Evolutionary conservation across 1,284 basidiomycete genomes (phyloP).

Genomic region (Sporisorium scitamineum): DNA sequence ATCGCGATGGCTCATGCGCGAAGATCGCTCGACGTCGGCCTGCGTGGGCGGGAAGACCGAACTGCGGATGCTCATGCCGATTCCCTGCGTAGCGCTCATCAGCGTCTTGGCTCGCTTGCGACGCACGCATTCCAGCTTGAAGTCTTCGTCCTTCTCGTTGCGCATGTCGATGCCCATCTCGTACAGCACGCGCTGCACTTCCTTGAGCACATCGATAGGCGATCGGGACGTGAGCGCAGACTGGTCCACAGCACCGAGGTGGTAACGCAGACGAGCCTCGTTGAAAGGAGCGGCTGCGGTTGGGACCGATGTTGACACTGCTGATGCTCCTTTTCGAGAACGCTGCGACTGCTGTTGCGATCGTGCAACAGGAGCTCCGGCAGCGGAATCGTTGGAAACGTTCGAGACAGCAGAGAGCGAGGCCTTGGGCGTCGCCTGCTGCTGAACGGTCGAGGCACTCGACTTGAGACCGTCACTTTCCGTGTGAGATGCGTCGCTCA

Average conservation of each 20-base stretch:
- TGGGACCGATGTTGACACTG: background rate
- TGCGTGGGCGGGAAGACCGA: conserved; percentile 64
- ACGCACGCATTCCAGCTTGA: conserved; percentile 66
- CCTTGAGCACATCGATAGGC: conserved; percentile 87
- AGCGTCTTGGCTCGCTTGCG: conserved; percentile 62
- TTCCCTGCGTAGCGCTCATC: conserved; percentile 57
- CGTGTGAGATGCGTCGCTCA: conserved; percentile 31
- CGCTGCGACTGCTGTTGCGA: conserved; percentile 24
- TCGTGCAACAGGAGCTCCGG: conserved; percentile 17
- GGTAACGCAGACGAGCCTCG: conserved; percentile 79
- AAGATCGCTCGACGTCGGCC: conserved; percentile 59
- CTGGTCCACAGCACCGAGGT: conserved; percentile 93
- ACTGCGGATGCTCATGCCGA: conserved; percentile 61
- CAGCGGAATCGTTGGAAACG: conserved; percentile 23
- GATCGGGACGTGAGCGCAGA: conserved; percentile 86
- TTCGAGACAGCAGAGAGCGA: conserved; percentile 46
- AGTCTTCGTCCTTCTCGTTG: conserved; percentile 81
- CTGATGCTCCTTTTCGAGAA: conserved; percentile 8
- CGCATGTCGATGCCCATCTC: conserved; percentile 92
- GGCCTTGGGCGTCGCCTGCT: conserved; percentile 58
- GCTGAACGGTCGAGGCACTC: conserved; percentile 60
- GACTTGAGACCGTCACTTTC: conserved; percentile 51
- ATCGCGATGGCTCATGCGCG: conserved; percentile 40
- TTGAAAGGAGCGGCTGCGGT: conserved; percentile 59
- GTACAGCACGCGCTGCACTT: conserved; percentile 82